Base-by-base conservation (phyloP, 805 yeast genomes). In the Starmera amethionina region DNA sequence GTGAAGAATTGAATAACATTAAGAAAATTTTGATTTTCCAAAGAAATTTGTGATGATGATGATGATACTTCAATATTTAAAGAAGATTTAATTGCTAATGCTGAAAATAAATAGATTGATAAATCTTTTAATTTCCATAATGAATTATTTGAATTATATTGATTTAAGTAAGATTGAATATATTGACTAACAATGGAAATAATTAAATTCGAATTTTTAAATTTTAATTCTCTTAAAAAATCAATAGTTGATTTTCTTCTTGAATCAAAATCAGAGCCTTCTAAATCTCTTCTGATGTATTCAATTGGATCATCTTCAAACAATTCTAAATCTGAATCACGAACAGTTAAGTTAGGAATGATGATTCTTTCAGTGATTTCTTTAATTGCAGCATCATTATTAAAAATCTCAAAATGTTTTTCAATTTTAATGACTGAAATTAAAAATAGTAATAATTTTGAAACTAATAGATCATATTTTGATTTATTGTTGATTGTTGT, bases 231-330 rank as follows among this genome's bases (percentile, higher is more conserved):
- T 46, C 94, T 75, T 49, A 93, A 66, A 54, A 93, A 88, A 53
- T 87, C 97, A 2, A 95, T 85, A n/a, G 97, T 79, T 0, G 96
- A 79, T 50, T 94, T 77, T 60, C 97, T 74, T 61, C 99, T 76
- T 1, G 96, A 82, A 55, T 89, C 97, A 12, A 82, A 75, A 57
- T 90, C 97, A 0, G 95, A 80, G 6, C 97, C 97, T 62, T 94
- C 98, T 36, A 94, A 68, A 60, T 93, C 98, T 45, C 95, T 73
- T 54, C 97, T 75, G 16, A 89, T 89, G 56, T 72, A 93, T 52
- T 86, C 94, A 40, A 93, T 82, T 31, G 98, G 98, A 56, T 93
- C 98, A 62, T 93, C 98, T 61, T 93, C 98, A 59, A 93, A 90
- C 45, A 81, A 61, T 60, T 94, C 98, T 53, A 86, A 87, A 56